phyloP scores from a whole-genome alignment of 805 yeast species.

The Alloascoidea africana region DNA sequence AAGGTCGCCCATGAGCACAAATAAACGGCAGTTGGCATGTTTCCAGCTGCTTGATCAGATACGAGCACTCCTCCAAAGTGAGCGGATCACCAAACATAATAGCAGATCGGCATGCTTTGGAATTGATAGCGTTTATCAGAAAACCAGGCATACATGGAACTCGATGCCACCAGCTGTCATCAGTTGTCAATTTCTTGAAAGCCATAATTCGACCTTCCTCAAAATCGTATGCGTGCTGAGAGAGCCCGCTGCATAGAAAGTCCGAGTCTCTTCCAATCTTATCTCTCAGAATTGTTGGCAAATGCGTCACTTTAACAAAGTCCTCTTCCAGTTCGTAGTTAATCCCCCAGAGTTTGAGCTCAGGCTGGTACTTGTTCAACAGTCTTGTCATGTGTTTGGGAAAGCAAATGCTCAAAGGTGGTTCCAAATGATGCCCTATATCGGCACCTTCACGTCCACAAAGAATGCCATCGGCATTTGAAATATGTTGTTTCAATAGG shows the following conservation, averaged over 20 bases:
- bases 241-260: neutral
- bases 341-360: slow-evolving; percentile 32
- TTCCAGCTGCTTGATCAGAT: slow-evolving; percentile 26
- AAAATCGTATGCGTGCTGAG: slow-evolving; percentile 1
- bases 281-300: slow-evolving; percentile 27
- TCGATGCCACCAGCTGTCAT: slow-evolving; percentile 22
- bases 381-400: slow-evolving; percentile 17
- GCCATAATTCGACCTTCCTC: neutral
- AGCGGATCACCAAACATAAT: slow-evolving; percentile 56
- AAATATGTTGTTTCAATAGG: slow-evolving; percentile 14
- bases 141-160: slow-evolving; percentile 32
- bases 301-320: slow-evolving; percentile 19
- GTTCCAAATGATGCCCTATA: neutral
- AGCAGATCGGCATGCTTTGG: slow-evolving; percentile 53
- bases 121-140: slow-evolving; percentile 33
- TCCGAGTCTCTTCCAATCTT: slow-evolving; percentile 12
- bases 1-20: slow-evolving; percentile 83
- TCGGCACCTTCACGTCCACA: neutral
- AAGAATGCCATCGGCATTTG: neutral
- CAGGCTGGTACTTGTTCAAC: slow-evolving; percentile 14
- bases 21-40: slow-evolving; percentile 48
- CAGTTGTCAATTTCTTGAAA: neutral
- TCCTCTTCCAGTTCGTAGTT: slow-evolving; percentile 8
- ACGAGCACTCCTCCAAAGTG: slow-evolving; percentile 24
- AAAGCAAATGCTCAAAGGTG: slow-evolving; percentile 2